A percentile compares a stretch with the other conserved stretches of the same genome.
These are phyloP conservation scores for Botrytis pseudocinerea DNA, from an alignment of 2,329 filamentous ascomycete genomes.

Conservation along the genomic window DNA sequence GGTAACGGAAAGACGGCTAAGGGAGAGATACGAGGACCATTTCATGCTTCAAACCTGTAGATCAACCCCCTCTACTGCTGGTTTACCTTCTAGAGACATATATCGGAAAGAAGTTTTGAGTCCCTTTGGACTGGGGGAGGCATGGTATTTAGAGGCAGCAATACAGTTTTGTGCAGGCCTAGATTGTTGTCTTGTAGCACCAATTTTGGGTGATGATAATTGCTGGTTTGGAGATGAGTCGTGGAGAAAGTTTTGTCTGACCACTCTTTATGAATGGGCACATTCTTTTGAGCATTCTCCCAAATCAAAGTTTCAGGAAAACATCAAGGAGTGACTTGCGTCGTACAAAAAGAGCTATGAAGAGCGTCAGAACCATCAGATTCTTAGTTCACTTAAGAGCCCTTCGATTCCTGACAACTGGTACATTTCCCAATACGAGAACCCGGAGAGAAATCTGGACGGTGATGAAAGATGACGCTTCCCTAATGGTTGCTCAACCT, in stretches of 20 bases:
- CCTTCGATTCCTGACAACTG: too few species aligned
- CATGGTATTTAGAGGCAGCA: not conserved
- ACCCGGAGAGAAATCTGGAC: too few species aligned
- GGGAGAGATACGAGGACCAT: not conserved
- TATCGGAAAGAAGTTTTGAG: not conserved
- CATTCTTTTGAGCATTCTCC: not conserved
- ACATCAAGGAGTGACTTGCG: not conserved
- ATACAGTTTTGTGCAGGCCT: not conserved
- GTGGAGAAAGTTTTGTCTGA: not conserved
- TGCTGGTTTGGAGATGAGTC: too few species aligned
- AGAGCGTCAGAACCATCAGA: too few species aligned
- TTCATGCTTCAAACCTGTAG: not conserved
- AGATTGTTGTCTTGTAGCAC: not conserved
- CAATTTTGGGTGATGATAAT: too few species aligned
- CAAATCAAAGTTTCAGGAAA: not conserved
- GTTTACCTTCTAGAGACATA: accelerated
- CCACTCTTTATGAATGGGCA: not conserved
- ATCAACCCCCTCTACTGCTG: not conserved
- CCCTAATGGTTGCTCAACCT: too few species aligned
- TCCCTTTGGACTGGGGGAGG: not conserved
- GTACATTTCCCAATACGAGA: too few species aligned
- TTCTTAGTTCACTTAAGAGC: too few species aligned
- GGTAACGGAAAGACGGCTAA: not conserved
- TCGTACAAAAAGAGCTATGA: not conserved
- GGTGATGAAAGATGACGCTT: too few species aligned